Evolutionary conservation across 2,329 filamentous ascomycete species (phyloP).

Genomic region (Colletotrichum siamense): DNA sequence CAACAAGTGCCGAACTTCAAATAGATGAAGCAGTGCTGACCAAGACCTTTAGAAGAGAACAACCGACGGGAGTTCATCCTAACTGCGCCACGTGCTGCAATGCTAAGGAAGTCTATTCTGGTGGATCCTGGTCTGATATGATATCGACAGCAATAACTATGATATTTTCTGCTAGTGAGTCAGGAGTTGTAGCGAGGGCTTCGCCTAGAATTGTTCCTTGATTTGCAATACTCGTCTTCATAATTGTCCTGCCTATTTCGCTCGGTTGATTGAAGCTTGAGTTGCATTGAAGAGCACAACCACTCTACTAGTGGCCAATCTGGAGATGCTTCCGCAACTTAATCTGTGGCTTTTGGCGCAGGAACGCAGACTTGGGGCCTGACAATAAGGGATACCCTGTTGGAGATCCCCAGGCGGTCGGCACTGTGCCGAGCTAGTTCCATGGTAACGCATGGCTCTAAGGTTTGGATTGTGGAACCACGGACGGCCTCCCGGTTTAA

Average conservation of each 20-base stretch:
- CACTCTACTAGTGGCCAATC: neutral
- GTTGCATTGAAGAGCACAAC: neutral
- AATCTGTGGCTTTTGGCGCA: neutral
- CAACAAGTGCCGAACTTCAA: neutral
- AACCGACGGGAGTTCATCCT: conserved; percentile 1
- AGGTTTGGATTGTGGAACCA: conserved; percentile 6
- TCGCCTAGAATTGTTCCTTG: neutral
- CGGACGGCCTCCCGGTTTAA: neutral
- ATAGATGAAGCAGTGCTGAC: neutral
- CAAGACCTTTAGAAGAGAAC: neutral
- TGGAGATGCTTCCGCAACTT: neutral
- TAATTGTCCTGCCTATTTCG: neutral
- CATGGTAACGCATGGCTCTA: neutral
- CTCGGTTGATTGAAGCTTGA: neutral
- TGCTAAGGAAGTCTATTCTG: conserved; percentile 7
- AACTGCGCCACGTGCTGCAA: neutral
- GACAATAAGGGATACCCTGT: neutral
- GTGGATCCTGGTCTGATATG: neutral
- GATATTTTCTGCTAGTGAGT: neutral
- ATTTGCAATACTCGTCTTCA: neutral
- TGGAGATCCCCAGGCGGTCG: neutral
- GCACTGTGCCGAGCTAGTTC: conserved; percentile 1
- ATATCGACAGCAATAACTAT: neutral
- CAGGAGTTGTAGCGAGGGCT: neutral
- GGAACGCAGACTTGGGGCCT: neutral